These are phyloP conservation scores for Aquanectria penicillioides DNA, from an alignment of 2,329 filamentous ascomycete genomes.

Conservation along the genomic window DNA sequence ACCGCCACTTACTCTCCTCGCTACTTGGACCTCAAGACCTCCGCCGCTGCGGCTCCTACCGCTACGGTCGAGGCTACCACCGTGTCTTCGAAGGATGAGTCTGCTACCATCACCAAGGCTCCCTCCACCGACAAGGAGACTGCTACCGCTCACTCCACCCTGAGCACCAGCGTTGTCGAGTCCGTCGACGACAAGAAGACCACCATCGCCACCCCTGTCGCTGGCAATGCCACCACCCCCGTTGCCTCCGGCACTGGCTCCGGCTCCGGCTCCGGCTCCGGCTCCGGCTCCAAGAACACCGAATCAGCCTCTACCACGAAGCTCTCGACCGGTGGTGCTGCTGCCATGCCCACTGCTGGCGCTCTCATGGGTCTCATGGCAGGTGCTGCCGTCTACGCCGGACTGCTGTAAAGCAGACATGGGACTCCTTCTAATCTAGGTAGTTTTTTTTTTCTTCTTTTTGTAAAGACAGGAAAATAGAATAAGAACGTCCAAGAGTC, in stretches of 20 bases:
- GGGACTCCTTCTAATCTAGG: no score
- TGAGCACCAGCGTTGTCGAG: constrained; percentile 19
- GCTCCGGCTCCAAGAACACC: constrained; percentile 17
- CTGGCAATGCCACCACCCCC: constrained; percentile 23
- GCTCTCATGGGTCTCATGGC: constrained; percentile 41
- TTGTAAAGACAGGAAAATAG: background rate
- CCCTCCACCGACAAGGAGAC: constrained; percentile 19
- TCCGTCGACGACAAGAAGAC: constrained; percentile 9
- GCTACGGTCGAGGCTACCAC: background rate
- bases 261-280: constrained; percentile 29
- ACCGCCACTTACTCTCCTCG: constrained; percentile 63
- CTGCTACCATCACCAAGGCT: constrained; percentile 26
- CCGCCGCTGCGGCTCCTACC: constrained; percentile 18
- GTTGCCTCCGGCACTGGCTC: constrained; percentile 19
- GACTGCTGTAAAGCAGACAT: constrained; percentile 43
- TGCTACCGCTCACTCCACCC: background rate
- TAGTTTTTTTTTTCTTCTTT: background rate
- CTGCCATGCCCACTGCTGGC: constrained; percentile 37
- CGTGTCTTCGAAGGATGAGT: constrained; percentile 8
- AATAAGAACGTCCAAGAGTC: no score
- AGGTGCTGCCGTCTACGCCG: constrained; percentile 42
- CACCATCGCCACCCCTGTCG: constrained; percentile 20
- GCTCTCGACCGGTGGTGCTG: constrained; percentile 36
- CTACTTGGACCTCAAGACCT: constrained; percentile 54
- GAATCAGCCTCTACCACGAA: constrained; percentile 28